Evolutionary conservation across 306 rosid species (phyloP).

Genomic region (Fagus crenata): DNA sequence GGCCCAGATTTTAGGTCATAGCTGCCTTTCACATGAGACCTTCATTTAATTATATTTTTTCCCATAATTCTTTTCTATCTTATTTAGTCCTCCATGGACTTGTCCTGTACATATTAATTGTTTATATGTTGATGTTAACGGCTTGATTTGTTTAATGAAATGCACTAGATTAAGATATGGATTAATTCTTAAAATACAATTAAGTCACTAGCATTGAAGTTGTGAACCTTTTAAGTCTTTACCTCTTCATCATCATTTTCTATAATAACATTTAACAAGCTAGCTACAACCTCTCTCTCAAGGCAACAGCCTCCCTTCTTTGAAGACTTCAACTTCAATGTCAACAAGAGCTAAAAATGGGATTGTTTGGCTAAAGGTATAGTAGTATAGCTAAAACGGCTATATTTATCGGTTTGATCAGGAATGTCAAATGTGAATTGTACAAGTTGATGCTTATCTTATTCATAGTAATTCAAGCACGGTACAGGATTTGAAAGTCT

Average conservation of each 20-base stretch:
- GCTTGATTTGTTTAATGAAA: constrained; percentile 26
- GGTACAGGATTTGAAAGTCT: too few relatives aligned
- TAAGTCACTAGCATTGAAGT: constrained; percentile 36
- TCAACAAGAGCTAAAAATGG: not conserved
- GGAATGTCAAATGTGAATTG: too few relatives aligned
- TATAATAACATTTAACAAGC: not conserved
- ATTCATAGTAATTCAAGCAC: too few relatives aligned
- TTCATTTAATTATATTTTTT: not conserved
- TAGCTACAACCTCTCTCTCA: constrained; percentile 19
- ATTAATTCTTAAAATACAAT: constrained; percentile 12
- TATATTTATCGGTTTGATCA: too few relatives aligned
- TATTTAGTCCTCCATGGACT: constrained; percentile 31
- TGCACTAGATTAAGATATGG: not conserved
- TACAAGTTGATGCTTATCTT: too few relatives aligned
- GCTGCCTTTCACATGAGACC: constrained; percentile 48
- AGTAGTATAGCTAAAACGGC: too few relatives aligned
- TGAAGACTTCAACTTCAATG: constrained; percentile 29
- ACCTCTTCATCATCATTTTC: constrained; percentile 24
- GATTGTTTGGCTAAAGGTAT: too few relatives aligned
- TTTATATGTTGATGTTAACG: constrained; percentile 28
- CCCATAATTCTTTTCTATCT: not conserved
- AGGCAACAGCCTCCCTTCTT: constrained; percentile 26
- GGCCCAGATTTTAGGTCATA: constrained; percentile 35
- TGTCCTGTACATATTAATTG: constrained; percentile 22
- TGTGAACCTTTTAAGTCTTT: constrained; percentile 22